phyloP scores from a whole-genome alignment of 2,329 filamentous ascomycete genomes.

The Leptodontidium sp. region DNA sequence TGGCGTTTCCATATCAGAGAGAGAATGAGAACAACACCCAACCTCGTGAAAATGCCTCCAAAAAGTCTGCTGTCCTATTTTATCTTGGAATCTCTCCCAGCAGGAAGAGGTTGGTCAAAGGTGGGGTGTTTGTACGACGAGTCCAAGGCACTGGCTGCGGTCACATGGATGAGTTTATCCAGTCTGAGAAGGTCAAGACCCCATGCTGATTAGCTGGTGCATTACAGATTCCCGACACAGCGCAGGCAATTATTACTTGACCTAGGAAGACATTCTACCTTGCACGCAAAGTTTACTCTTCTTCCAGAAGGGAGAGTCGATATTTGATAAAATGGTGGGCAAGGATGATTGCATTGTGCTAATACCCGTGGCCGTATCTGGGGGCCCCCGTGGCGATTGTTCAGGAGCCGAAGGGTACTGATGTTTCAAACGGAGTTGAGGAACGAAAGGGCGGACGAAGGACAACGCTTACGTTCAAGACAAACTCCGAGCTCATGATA shows the following conservation, averaged over 20 bases:
- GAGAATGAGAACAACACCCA: too few species aligned
- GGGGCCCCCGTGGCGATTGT: slow-evolving; percentile 3
- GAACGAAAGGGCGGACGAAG: slow-evolving; percentile 1
- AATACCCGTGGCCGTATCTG: slow-evolving; percentile 4
- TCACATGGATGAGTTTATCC: slow-evolving; percentile 6
- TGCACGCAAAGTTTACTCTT: slow-evolving; percentile 5
- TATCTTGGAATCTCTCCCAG: slow-evolving; percentile 7
- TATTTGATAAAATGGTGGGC: slow-evolving; percentile 6
- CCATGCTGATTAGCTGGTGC: neutral
- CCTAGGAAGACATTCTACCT: slow-evolving; percentile 4
- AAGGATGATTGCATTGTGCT: slow-evolving; percentile 8
- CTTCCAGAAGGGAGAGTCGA: neutral
- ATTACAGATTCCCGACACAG: slow-evolving; percentile 1
- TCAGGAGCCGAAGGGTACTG: slow-evolving; percentile 1
- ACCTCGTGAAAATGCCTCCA: too few species aligned
- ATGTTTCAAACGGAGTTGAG: neutral
- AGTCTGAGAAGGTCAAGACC: slow-evolving; percentile 7
- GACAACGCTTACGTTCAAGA: slow-evolving; percentile 2
- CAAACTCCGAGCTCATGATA: slow-evolving; percentile 6
- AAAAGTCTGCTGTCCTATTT: slow-evolving; percentile 2
- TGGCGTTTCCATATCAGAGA: too few species aligned
- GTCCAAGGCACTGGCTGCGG: slow-evolving; percentile 8
- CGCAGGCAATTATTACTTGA: neutral
- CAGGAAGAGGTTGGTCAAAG: slow-evolving; percentile 2
- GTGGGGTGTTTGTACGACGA: slow-evolving; percentile 4